Conservation (phyloP, 306 rosid species). For the Trichosanthes cucumerina region DNA sequence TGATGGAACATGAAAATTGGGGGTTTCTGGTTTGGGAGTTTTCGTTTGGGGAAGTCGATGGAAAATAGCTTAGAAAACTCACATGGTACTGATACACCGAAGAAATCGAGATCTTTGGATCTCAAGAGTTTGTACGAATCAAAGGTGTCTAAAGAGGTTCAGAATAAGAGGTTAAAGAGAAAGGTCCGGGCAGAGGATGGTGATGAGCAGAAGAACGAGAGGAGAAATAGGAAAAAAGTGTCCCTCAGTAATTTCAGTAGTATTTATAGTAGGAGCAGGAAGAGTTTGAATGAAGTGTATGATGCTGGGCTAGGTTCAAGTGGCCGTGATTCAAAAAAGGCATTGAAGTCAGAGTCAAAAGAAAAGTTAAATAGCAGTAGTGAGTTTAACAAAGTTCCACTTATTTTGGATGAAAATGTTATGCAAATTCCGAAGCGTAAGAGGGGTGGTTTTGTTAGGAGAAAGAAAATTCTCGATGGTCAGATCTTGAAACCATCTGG, state of each 20-base stretch:
- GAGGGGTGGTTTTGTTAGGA: conserved; percentile 51
- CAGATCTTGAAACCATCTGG: conserved; percentile 24
- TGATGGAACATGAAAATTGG: conserved; percentile 72
- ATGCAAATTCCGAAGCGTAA: conserved; percentile 75
- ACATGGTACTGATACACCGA: conserved; percentile 49
- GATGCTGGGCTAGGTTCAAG: conserved; percentile 29
- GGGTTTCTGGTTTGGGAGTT: conserved; percentile 32
- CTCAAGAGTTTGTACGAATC: conserved; percentile 64
- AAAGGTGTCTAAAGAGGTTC: conserved; percentile 23
- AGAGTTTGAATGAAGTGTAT: conserved; percentile 35
- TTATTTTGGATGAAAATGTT: conserved; percentile 33
- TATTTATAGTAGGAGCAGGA: conserved; percentile 41
- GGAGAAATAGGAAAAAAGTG: conserved; percentile 49
- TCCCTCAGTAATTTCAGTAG: conserved; percentile 66
- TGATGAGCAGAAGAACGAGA: conserved; percentile 35
- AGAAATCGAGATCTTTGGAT: conserved; percentile 80
- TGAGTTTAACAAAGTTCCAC: conserved; percentile 31
- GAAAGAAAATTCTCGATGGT: conserved; percentile 45
- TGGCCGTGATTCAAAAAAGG: conserved; percentile 24
- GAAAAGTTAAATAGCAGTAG: conserved; percentile 35
- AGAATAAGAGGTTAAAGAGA: conserved; percentile 44
- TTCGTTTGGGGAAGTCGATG: conserved; percentile 55
- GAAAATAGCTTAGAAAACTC: conserved; percentile 56
- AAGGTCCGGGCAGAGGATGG: conserved; percentile 26
- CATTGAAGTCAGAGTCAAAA: conserved; percentile 28